phyloP scores from a whole-genome alignment of 2,329 filamentous ascomycete species.

The Xylaria hypoxylon region DNA sequence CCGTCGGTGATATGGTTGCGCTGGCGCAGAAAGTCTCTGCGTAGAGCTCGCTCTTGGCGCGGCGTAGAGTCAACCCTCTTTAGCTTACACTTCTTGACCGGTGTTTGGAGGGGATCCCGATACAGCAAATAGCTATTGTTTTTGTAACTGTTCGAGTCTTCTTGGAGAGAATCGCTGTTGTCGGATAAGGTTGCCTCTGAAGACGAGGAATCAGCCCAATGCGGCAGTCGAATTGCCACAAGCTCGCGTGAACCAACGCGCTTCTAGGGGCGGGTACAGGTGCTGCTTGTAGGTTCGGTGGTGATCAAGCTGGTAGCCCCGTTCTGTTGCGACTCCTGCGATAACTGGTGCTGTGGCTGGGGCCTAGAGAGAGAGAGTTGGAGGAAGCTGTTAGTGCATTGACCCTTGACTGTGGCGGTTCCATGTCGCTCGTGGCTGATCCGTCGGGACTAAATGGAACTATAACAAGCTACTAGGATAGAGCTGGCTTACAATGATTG shows the following conservation, averaged over 20 bases:
- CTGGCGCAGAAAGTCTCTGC: conserved; percentile 31
- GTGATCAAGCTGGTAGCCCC: conserved; percentile 8
- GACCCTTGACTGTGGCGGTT: conserved; percentile 6
- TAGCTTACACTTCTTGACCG: conserved; percentile 10
- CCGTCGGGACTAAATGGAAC: not conserved
- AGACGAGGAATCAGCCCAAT: conserved; percentile 32
- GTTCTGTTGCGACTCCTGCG: not conserved
- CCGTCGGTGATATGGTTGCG: conserved; percentile 1
- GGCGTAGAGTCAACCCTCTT: conserved; percentile 23
- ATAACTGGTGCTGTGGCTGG: conserved; percentile 20
- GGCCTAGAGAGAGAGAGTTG: not conserved
- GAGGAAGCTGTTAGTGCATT: not conserved
- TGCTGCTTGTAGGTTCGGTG: conserved; percentile 28
- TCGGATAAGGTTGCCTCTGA: conserved; percentile 19
- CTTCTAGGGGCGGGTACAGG: conserved; percentile 34
- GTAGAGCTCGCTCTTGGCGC: conserved; percentile 38
- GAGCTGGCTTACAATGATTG: conserved; percentile 32
- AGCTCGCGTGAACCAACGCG: conserved; percentile 43
- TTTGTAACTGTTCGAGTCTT: not conserved
- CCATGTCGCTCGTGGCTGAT: not conserved
- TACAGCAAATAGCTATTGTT: not conserved
- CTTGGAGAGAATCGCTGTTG: conserved; percentile 11
- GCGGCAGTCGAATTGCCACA: conserved; percentile 33
- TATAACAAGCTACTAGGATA: not conserved
- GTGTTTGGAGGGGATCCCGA: conserved; percentile 9